A percentile compares a stretch with the other conserved stretches of the same genome.
These are phyloP conservation scores for Solanum peruvianum DNA, from an alignment of 257 asterid genomes.

Conservation along the genomic window DNA sequence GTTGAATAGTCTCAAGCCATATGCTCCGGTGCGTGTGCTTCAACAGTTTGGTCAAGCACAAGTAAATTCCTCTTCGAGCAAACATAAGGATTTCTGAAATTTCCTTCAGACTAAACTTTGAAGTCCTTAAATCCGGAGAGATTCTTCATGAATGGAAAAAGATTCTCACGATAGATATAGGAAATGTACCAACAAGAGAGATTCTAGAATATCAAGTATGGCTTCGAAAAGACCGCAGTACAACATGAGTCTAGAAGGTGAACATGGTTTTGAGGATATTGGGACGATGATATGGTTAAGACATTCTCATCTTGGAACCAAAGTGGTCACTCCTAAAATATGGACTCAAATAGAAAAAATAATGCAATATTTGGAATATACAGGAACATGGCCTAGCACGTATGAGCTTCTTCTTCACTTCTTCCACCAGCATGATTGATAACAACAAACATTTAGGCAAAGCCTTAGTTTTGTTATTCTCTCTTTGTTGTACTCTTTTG, in stretches of 20 bases:
- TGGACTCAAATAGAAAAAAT: not conserved
- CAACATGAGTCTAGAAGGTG: not conserved
- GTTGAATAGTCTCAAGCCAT: not conserved
- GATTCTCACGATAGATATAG: not conserved
- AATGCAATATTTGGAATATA: not conserved
- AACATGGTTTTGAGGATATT: no score
- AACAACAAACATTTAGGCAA: not conserved
- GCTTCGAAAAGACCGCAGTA: no score
- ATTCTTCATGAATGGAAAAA: not conserved
- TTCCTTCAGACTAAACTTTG: not conserved
- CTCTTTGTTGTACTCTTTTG: no score
- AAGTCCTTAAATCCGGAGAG: not conserved
- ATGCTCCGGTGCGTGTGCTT: not conserved
- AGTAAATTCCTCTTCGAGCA: not conserved
- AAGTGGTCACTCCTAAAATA: no score
- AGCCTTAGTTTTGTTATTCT: no score
- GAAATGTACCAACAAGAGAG: not conserved
- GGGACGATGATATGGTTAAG: accelerated
- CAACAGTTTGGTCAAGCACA: not conserved
- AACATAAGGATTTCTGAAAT: not conserved
- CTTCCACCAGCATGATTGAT: no score
- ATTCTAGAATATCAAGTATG: not conserved
- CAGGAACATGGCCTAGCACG: not conserved
- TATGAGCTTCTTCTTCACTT: not conserved
- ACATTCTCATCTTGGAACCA: no score